phyloP scores from a whole-genome alignment of 148 eudicot genomes.

The Rhododendron williamsianum region DNA sequence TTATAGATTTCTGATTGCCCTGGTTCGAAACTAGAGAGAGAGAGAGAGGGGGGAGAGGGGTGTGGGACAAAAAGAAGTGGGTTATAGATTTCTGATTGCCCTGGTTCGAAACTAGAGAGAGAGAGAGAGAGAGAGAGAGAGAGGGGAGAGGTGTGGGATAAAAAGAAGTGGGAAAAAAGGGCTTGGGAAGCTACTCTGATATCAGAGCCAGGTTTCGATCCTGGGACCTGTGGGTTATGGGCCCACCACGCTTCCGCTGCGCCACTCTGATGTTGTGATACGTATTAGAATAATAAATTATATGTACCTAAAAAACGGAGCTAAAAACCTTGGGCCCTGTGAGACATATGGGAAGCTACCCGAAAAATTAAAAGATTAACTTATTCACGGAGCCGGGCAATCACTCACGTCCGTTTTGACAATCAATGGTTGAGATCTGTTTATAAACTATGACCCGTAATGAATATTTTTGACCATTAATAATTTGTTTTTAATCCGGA shows the following conservation, averaged over 20 bases:
- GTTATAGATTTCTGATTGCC: neutral
- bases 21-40: neutral
- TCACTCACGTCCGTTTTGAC: too few relatives aligned
- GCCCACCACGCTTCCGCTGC: constrained; percentile 9
- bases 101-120: neutral
- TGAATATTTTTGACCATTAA: too few relatives aligned
- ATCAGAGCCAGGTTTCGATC: constrained; percentile 5
- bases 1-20: neutral
- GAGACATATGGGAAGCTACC: too few relatives aligned
- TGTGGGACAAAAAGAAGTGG: neutral
- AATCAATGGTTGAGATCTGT: too few relatives aligned
- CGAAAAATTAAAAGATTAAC: too few relatives aligned
- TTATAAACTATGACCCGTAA: too few relatives aligned
- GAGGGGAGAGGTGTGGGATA: neutral
- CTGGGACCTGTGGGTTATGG: constrained; percentile 10
- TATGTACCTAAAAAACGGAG: neutral
- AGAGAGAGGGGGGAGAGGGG: neutral
- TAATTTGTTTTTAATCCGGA: too few relatives aligned
- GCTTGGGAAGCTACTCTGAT: neutral
- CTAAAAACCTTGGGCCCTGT: too few relatives aligned
- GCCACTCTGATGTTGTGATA: neutral
- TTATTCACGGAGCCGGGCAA: too few relatives aligned
- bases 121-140: neutral
- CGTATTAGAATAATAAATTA: accelerated
- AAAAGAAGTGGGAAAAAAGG: neutral